Conservation (phyloP, 805 yeast genomes). For the Starmerella bombicola region DNA sequence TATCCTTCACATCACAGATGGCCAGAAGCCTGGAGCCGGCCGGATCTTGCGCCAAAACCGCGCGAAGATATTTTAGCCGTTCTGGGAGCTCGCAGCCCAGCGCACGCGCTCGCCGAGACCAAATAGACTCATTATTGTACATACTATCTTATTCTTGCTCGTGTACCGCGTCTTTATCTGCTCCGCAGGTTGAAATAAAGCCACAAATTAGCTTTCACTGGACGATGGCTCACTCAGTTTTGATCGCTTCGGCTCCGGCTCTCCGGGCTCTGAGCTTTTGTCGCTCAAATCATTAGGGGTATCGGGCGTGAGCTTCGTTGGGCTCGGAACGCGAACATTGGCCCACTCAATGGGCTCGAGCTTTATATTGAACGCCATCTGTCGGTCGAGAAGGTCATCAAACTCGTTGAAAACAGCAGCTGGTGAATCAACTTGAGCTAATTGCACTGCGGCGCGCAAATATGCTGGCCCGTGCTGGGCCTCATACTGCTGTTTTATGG, state of each 20-base stretch:
- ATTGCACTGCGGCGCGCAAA: slow-evolving; percentile 2
- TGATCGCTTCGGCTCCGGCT: no score
- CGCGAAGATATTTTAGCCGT: slow-evolving; percentile 23
- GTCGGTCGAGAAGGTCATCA: slow-evolving; percentile 21
- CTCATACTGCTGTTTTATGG: slow-evolving; percentile 1
- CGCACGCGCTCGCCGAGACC: neutral
- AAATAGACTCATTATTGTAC: slow-evolving; percentile 5
- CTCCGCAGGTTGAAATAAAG: neutral
- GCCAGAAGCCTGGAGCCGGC: slow-evolving; percentile 72
- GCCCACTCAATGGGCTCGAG: slow-evolving; percentile 21
- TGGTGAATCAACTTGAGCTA: slow-evolving; percentile 5
- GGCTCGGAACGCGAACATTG: no score
- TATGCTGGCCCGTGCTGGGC: slow-evolving; percentile 2
- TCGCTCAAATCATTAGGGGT: no score
- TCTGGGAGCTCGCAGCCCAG: neutral
- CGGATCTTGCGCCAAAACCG: slow-evolving; percentile 54
- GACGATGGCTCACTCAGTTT: no score
- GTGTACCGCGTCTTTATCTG: neutral
- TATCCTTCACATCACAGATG: slow-evolving; percentile 35
- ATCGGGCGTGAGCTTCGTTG: no score
- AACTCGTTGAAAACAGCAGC: slow-evolving; percentile 18
- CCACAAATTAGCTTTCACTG: no score
- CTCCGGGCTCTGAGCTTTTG: no score
- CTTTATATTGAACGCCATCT: slow-evolving; percentile 23
- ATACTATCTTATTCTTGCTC: neutral